A percentile compares a stretch with the other conserved stretches of the same genome.
These are phyloP conservation scores for Jatropha podagrica DNA, from an alignment of 441 rosid genomes.

Conservation along the genomic window DNA sequence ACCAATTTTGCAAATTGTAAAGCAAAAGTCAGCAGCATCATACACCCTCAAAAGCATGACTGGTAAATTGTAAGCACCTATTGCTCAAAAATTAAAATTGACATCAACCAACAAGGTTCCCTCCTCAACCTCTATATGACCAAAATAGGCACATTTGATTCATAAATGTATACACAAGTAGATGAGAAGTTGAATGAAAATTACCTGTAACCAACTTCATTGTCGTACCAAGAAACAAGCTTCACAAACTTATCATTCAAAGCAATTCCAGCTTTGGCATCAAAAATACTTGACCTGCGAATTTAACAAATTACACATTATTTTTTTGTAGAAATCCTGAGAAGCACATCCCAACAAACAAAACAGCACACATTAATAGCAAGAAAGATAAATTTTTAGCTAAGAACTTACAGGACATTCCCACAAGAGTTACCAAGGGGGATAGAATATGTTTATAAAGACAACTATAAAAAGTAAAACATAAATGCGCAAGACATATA, in stretches of 20 bases:
- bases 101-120: neutral
- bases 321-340: neutral
- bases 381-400: neutral
- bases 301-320: neutral
- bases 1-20: neutral
- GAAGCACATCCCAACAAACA: neutral
- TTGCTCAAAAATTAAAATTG: neutral
- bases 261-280: conserved; percentile 71
- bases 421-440: neutral
- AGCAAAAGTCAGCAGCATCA: neutral
- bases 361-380: neutral
- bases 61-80: too few species aligned
- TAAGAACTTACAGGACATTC: neutral
- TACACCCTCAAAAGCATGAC: neutral
- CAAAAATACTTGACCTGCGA: conserved; percentile 57
- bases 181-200: neutral
- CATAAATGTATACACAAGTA: neutral
- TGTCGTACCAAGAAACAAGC: conserved; percentile 58
- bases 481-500: neutral
- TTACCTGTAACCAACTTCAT: conserved; percentile 66
- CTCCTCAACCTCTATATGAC: too few species aligned
- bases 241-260: conserved; percentile 44
- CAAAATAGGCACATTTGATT: neutral
- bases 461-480: neutral
- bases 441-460: neutral